Base-by-base conservation (phyloP, 441 rosid species). In the Populus hybrid region DNA sequence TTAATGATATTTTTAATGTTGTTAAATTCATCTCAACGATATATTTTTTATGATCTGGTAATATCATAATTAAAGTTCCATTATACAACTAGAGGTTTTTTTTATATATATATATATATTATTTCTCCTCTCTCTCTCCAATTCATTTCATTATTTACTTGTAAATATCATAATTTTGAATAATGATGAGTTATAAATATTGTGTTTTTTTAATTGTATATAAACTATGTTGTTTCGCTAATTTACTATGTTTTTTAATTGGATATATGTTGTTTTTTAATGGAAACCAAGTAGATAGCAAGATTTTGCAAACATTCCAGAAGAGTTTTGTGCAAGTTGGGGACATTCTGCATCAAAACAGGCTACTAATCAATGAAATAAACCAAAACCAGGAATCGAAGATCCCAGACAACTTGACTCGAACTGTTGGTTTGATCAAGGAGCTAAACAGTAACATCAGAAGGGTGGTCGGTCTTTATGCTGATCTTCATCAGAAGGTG, bases 351-450 rank as follows among this genome's bases (percentile, higher is more conserved):
- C 97, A 94, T 82, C 97, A 91, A 74, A 94, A 94, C 84, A 85
- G 90, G 82, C 50, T 91, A 80, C 88, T 94, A 21, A 94, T 94
- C 85, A 91, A 90, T 38, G 93, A 94, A 85, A 94, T 94, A 75
- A 91, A 92, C 85, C 95, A 88, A 75, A 94, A 93, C 78, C 98
- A 92, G 20, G 98, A 94, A 77, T 94, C 98, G 11, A 94, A 86
- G 82, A 81, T 85, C 82, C 97, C 93, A 0, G 95, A 90, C 80
- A 94, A 92, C 82, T 78, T 94, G 83, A 84, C 89, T 69, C 82
- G 94, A 82, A 91, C 93, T 71, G 90, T 91, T 36, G 93, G 97
- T 73, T 80, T 92, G 87, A 93, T 94, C 28, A 83, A 85, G 81
- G 98, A 94, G 89, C 93, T 94, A 73, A 93, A 92, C 87, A 89